Percentiles rank a stretch among this genome's conserved stretches.
phyloP scores from a whole-genome alignment of 371 early-diverging fungal genomes.

The Chytridium lagenaria region DNA sequence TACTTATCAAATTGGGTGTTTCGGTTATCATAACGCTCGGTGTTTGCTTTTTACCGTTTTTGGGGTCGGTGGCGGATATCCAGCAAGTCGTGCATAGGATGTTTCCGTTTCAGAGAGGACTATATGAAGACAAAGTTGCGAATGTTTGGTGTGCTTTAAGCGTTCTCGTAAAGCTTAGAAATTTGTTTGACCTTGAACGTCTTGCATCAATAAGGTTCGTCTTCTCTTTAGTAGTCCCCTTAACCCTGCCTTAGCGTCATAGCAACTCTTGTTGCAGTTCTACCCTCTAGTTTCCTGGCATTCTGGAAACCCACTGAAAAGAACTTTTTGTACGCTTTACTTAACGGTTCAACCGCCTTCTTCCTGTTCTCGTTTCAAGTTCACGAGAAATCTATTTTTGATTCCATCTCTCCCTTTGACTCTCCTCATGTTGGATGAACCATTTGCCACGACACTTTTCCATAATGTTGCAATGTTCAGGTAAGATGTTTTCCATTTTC shows the following conservation, averaged over 20 bases:
- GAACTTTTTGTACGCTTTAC: conserved; percentile 66
- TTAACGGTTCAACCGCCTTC: conserved; percentile 81
- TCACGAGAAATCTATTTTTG: conserved; percentile 94
- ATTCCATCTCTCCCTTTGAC: conserved; percentile 80
- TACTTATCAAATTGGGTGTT: conserved; percentile 77
- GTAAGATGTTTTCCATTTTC: no score
- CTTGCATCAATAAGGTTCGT: conserved; percentile 74
- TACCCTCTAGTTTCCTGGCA: conserved; percentile 58
- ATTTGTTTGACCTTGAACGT: conserved; percentile 61
- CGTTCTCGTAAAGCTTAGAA: conserved; percentile 80
- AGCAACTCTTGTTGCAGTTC: conserved; percentile 69
- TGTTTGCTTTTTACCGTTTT: conserved; percentile 73
- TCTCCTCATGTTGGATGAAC: conserved; percentile 69
- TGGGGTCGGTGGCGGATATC: conserved; percentile 66
- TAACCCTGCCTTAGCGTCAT: conserved; percentile 55
- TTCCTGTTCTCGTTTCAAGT: conserved; percentile 96
- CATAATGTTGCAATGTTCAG: conserved; percentile 83
- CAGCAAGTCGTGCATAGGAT: conserved; percentile 82
- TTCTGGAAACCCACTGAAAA: conserved; percentile 32
- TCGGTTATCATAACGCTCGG: conserved; percentile 77
- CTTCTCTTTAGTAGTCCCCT: neutral
- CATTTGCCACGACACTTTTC: conserved; percentile 66
- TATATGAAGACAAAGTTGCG: conserved; percentile 97
- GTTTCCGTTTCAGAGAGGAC: conserved; percentile 91
- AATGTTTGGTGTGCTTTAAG: conserved; percentile 95